Base-by-base conservation (phyloP, 2,329 filamentous ascomycete genomes). In the Lachnellula arida region DNA sequence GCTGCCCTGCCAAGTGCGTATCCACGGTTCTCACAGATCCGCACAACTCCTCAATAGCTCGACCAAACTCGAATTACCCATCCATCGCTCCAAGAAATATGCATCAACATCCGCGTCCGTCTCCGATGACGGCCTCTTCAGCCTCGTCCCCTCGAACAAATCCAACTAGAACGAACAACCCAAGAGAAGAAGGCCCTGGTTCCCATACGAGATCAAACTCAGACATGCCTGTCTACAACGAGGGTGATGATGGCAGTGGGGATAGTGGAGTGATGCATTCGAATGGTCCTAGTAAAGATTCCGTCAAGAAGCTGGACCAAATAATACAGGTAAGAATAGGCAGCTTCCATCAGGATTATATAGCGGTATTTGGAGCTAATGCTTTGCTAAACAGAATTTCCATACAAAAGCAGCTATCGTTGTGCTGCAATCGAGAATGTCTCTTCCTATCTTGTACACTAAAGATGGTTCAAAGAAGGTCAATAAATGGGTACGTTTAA, bases 31-130 rank as follows among this genome's bases (percentile, higher is more conserved):
- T 59, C 62, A 59, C 54, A 59, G 56, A 59, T 62, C 60, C 60
- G 59, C 53, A 58, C 56, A 57, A 49, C 47, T 55, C 57, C 56
- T 56, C 43, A 57, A 50, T 48, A 32, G 56, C 56, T 49, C 34
- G 51, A 55, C 56, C 49, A 54, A 51, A 60, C 55, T 47, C 44
- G 22, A 25, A 14, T n/a, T 11, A 1, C n/a, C n/a, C 14, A 23
- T 32, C 28, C 53, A 58, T 53, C 49, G 52, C 46, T 55, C 55
- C 37, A 37, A 48, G 59, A 56, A 77, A 70, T 66, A 97, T 97
- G 92, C 91, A 97, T 82, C 92, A 96, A 75, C 89, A 92, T 75
- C 86, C 89, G 66, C 86, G 92, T 66, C 82, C 85, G 60, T 82
- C 87, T 63, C 87, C 88, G 63, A 81, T 85, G 71, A 81, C 84